Evolutionary conservation across 805 yeast genomes (phyloP).

Genomic region (Candida tibetensis): DNA sequence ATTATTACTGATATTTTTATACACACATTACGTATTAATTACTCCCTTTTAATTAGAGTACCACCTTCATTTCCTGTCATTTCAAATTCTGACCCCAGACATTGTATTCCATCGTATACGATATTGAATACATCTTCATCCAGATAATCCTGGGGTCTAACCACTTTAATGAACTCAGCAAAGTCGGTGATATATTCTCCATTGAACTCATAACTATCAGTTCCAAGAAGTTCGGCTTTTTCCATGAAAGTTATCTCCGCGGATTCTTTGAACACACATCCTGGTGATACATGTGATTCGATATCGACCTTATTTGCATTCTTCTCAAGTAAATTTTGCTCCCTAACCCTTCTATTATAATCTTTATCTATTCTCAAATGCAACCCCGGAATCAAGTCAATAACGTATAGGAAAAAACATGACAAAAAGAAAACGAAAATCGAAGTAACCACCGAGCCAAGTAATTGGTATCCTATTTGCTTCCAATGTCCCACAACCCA

Average conservation of each 20-base stretch:
- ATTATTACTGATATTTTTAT: not conserved
- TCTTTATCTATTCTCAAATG: constrained; percentile 41
- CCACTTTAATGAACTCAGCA: constrained; percentile 36
- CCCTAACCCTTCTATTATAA: constrained; percentile 31
- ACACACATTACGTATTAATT: not conserved
- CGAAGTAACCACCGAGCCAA: constrained; percentile 35
- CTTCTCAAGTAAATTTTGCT: not conserved
- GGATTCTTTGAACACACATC: constrained; percentile 1
- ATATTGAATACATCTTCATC: constrained; percentile 14
- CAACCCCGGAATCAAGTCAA: constrained; percentile 40
- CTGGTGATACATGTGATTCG: constrained; percentile 16
- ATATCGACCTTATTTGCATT: constrained; percentile 7
- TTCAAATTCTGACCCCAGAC: constrained; percentile 9
- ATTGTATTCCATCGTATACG: constrained; percentile 1
- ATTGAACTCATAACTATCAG: constrained; percentile 39
- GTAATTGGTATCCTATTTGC: constrained; percentile 39
- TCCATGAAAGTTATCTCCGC: constrained; percentile 17
- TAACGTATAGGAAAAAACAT: constrained; percentile 30
- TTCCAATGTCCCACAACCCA: constrained; percentile 41
- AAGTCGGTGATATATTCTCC: constrained; percentile 42
- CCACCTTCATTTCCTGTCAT: constrained; percentile 2
- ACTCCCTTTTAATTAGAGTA: constrained; percentile 3
- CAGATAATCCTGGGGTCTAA: constrained; percentile 35
- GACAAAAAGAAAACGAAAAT: constrained; percentile 34
- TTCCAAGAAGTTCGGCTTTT: constrained; percentile 32